A percentile compares a stretch with the other conserved stretches of the same genome.
Evolutionary conservation across 768 basidiomycete genomes (phyloP).

Genomic region (Suillus plorans): DNA sequence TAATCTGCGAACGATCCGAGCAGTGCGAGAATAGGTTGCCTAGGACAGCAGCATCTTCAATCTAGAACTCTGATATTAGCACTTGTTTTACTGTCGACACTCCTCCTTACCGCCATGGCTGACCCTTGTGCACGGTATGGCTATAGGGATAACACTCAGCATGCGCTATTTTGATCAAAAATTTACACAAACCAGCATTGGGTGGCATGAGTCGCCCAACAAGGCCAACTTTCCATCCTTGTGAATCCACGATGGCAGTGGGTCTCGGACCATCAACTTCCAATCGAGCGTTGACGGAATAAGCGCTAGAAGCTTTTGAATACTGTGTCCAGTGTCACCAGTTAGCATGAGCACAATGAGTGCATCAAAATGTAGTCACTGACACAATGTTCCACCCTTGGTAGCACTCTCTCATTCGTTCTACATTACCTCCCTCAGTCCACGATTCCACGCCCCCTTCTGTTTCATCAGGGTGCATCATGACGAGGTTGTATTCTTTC

Average conservation of each 20-base stretch:
- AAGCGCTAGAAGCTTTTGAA: constrained; percentile 46
- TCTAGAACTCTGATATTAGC: constrained; percentile 20
- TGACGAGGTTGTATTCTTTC: constrained; percentile 46
- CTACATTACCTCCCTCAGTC: constrained; percentile 40
- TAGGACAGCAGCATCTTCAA: constrained; percentile 39
- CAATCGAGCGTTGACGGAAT: constrained; percentile 46
- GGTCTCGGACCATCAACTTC: constrained; percentile 48
- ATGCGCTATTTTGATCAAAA: background rate
- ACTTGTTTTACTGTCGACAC: background rate
- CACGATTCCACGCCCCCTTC: constrained; percentile 38
- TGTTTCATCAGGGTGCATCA: constrained; percentile 41
- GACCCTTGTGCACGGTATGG: constrained; percentile 58
- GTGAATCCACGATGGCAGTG: constrained; percentile 51
- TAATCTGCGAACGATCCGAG: constrained; percentile 42
- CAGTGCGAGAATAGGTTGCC: constrained; percentile 52
- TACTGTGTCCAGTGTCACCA: constrained; percentile 22
- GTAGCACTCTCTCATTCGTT: constrained; percentile 48
- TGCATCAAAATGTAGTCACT: constrained; percentile 7
- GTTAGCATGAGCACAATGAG: background rate
- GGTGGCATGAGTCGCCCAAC: constrained; percentile 57
- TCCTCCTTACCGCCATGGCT: constrained; percentile 47
- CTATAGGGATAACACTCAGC: constrained; percentile 17
- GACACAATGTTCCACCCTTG: constrained; percentile 50
- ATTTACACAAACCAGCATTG: constrained; percentile 42
- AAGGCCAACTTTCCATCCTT: constrained; percentile 40